A percentile compares a stretch with the other conserved stretches of the same genome.
phyloP scores from a whole-genome alignment of 1,284 basidiomycete species.

The Melampsora americana region DNA sequence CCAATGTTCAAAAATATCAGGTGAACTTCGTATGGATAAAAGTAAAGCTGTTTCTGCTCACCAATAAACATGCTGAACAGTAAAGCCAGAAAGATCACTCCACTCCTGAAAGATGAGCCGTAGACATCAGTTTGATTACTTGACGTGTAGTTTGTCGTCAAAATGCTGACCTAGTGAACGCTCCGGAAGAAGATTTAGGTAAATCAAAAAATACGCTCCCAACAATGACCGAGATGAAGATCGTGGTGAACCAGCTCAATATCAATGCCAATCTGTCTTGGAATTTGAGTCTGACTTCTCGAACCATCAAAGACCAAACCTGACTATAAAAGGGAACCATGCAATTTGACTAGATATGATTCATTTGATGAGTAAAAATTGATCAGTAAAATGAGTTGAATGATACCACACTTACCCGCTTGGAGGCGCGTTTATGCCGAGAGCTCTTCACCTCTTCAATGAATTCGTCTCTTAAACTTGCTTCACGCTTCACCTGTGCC shows the following conservation, averaged over 20 bases:
- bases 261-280: conserved; percentile 79
- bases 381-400: too few relatives aligned
- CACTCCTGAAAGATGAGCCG: conserved; percentile 58
- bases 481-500: neutral
- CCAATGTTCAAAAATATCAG: too few relatives aligned
- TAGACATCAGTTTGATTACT: neutral
- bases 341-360: too few relatives aligned
- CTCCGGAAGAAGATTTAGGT: conserved; percentile 48
- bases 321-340: conserved; percentile 65
- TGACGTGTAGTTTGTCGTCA: conserved; percentile 65
- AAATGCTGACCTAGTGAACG: conserved; percentile 58
- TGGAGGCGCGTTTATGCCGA: neutral
- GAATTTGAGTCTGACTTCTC: conserved; percentile 60
- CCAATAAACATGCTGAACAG: conserved; percentile 43
- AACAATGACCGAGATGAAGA: conserved; percentile 49
- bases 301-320: conserved; percentile 54
- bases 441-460: neutral
- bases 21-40: neutral
- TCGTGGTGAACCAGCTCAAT: conserved; percentile 48
- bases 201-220: conserved; percentile 51
- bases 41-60: conserved; percentile 3
- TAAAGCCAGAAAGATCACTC: conserved; percentile 66
- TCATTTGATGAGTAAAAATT: too few relatives aligned
- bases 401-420: neutral
- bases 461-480: neutral